Conservation (phyloP, 1,139 yeast genomes). For the Kodamaea suecica region DNA sequence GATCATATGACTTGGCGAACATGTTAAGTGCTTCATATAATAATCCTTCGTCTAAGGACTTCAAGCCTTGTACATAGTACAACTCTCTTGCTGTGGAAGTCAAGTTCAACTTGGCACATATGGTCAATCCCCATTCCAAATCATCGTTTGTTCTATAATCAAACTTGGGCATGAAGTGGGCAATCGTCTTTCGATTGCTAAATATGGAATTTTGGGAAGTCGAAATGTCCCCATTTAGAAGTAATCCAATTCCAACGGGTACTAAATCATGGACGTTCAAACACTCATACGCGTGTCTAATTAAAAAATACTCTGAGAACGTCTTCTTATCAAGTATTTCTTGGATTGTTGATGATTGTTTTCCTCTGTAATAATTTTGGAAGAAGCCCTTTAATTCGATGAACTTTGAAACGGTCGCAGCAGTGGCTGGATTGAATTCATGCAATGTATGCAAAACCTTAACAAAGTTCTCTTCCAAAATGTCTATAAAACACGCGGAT, state of each 20-base stretch:
- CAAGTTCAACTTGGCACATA: slow-evolving; percentile 43
- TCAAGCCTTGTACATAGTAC: slow-evolving; percentile 41
- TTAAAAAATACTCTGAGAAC: slow-evolving; percentile 60
- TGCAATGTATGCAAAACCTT: slow-evolving; percentile 62
- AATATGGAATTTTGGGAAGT: slow-evolving; percentile 19
- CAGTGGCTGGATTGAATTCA: slow-evolving; percentile 60
- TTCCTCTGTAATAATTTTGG: slow-evolving; percentile 40
- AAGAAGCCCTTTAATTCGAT: slow-evolving; percentile 65
- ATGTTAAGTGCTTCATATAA: slow-evolving; percentile 66
- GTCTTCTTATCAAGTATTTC: slow-evolving; percentile 27
- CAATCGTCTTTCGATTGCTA: slow-evolving; percentile 45
- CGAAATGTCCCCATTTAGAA: slow-evolving; percentile 30
- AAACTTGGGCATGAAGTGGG: slow-evolving; percentile 58
- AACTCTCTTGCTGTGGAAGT: slow-evolving; percentile 54
- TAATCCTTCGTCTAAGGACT: slow-evolving; percentile 43
- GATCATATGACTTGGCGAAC: slow-evolving; percentile 65
- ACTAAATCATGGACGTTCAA: slow-evolving; percentile 50
- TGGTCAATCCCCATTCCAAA: slow-evolving; percentile 73
- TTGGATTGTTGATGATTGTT: slow-evolving; percentile 9
- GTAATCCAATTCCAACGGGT: slow-evolving; percentile 64
- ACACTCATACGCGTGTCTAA: slow-evolving; percentile 58
- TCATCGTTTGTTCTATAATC: slow-evolving; percentile 67
- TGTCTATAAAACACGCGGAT: slow-evolving; percentile 61
- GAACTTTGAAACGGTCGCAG: slow-evolving; percentile 62
- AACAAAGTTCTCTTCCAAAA: slow-evolving; percentile 56